Percentiles rank a stretch among this genome's conserved stretches.
phyloP scores from a whole-genome alignment of 192 early-diverging fungal species.

The Entomortierella parvispora region DNA sequence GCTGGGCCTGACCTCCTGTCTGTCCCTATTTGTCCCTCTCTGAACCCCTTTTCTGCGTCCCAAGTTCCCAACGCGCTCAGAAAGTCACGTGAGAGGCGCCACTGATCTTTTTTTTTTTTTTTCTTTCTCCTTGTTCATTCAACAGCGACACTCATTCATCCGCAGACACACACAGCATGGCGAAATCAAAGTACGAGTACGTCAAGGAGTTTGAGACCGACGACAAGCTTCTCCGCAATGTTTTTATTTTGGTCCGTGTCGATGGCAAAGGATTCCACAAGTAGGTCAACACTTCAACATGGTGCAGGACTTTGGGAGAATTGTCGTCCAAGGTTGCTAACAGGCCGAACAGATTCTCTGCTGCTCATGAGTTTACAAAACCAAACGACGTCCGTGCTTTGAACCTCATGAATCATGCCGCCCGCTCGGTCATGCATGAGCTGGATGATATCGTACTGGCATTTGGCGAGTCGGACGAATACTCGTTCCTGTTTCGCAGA shows the following conservation, averaged over 20 bases:
- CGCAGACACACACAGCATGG: conserved; percentile 65
- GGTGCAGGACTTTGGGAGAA: too few species aligned
- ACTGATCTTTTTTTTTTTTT: too few species aligned
- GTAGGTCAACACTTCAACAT: conserved; percentile 28
- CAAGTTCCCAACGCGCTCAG: too few species aligned
- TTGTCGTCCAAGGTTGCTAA: too few species aligned
- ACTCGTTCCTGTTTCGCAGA: conserved; percentile 61
- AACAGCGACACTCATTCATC: conserved; percentile 1
- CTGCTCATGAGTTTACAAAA: conserved; percentile 77
- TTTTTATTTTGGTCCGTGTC: conserved; percentile 91
- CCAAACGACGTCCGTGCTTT: conserved; percentile 84
- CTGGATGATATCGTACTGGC: conserved; percentile 82
- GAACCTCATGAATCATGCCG: conserved; percentile 85
- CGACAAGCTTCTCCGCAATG: conserved; percentile 81
- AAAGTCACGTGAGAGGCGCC: too few species aligned
- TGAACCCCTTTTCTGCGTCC: too few species aligned
- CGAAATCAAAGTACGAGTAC: conserved; percentile 94
- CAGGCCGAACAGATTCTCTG: conserved; percentile 89
- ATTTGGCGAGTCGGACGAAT: conserved; percentile 97
- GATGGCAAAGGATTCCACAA: conserved; percentile 93
- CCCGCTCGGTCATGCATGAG: conserved; percentile 81
- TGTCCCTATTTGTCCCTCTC: too few species aligned
- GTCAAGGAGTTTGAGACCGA: conserved; percentile 89
- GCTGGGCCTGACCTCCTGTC: too few species aligned
- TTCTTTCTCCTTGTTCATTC: background rate